These are phyloP conservation scores for Cymbopogon citratus DNA, from an alignment of 176 grass and related monocot genomes.

Conservation along the genomic window DNA sequence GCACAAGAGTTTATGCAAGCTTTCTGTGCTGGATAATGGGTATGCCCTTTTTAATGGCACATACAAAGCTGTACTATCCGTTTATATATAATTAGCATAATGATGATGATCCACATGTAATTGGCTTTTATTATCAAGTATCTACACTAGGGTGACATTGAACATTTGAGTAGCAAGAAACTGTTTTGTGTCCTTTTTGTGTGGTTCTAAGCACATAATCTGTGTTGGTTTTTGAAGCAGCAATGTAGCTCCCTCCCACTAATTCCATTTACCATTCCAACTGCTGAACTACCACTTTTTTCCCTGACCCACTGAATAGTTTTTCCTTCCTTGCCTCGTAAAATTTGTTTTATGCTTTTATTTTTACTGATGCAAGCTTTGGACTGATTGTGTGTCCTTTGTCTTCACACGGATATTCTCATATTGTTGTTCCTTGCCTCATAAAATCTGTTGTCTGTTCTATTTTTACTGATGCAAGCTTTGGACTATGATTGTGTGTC, in stretches of 20 bases:
- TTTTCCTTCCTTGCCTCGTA: neutral
- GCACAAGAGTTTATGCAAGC: neutral
- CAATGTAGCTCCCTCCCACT: neutral
- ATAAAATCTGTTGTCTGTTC: neutral
- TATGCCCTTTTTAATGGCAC: neutral
- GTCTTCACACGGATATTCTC: neutral
- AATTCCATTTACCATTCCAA: conserved; percentile 3
- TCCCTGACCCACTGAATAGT: neutral
- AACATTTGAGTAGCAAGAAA: neutral
- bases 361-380: neutral
- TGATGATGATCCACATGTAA: neutral
- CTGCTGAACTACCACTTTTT: neutral
- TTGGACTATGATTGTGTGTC: neutral
- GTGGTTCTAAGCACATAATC: neutral
- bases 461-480: neutral
- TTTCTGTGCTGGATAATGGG: neutral
- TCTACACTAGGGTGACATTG: neutral
- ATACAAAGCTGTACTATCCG: neutral
- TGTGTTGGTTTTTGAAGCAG: neutral
- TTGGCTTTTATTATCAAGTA: neutral
- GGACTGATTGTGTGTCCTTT: neutral
- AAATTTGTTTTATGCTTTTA: neutral
- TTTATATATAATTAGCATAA: neutral
- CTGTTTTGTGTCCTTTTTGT: neutral
- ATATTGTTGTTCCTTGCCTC: neutral